Evolutionary conservation across 164 flowering plant species (phyloP).

Genomic region (Brasenia schreberi): DNA sequence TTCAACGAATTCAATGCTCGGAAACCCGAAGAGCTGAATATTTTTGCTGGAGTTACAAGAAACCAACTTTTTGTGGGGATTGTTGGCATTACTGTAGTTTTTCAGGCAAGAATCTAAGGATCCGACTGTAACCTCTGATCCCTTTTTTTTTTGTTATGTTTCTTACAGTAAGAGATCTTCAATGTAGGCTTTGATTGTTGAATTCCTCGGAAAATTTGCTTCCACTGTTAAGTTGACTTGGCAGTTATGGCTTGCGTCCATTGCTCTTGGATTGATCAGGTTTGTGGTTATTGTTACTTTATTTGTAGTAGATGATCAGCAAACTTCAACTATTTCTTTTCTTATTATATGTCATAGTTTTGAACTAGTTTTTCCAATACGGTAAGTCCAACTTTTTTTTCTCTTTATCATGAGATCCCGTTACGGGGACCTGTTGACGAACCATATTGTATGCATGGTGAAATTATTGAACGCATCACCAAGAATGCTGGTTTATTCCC

Average conservation of each 20-base stretch:
- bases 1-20: slow-evolving; percentile 94
- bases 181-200: slow-evolving; percentile 47
- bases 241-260: slow-evolving; percentile 60
- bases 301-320: no score
- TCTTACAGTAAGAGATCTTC: not conserved
- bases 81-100: slow-evolving; percentile 41
- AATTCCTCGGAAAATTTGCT: slow-evolving; percentile 72
- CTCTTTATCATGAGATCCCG: no score
- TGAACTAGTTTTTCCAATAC: no score
- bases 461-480: no score
- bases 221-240: slow-evolving; percentile 51
- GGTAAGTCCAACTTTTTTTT: no score
- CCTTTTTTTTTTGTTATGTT: not conserved
- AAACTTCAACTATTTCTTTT: no score
- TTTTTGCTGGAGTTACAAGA: slow-evolving; percentile 56
- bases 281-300: slow-evolving; percentile 8
- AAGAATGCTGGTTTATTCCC: no score
- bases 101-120: slow-evolving; percentile 43
- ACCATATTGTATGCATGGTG: no score
- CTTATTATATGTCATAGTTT: no score
- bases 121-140: not conserved
- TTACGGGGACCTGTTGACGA: no score
- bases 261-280: slow-evolving; percentile 62
- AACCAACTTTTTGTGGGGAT: slow-evolving; percentile 74
- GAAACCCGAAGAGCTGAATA: slow-evolving; percentile 77